Base-by-base conservation (phyloP, 2,329 filamentous ascomycete species). In the Mycosphaerella arachidis region DNA sequence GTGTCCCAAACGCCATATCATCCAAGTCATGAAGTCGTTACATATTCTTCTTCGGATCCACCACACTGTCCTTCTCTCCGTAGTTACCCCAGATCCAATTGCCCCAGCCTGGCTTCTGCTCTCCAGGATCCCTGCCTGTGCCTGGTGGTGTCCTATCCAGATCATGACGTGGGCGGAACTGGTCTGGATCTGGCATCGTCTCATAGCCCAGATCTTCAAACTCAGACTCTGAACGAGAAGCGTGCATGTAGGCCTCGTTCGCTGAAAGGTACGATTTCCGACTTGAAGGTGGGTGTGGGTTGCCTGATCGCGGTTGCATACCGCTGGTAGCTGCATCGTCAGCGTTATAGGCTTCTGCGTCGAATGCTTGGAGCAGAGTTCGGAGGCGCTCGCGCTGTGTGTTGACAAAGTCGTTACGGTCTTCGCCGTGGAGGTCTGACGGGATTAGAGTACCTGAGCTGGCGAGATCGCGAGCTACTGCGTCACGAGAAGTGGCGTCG, bases 141-240 rank as follows among this genome's bases (percentile, higher is more conserved):
- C 43, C 55, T 48, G 57, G 59, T 20, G 51, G 59, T 57, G 46
- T 53, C 35, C 58, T 58, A 43, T 61, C 54, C n/a, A 48, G 61
- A 4, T 66, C 61, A 12, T 56, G 60, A 40, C 61, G 63, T 6
- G 61, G 60, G 24, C 61, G 57, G 53, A 65, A 72, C 35, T 68
- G 65, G 54, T 71, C 69, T 24, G 68, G 72, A 56, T 74, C 71
- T n/a, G 72, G 71, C 67, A 75, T 72, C 13, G 71, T 60, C 61
- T 75, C 73, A 50, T 73, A 73, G 10, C 67, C 70, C 2, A 75
- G 65, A 56, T 75, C 72, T 60, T 96, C 92, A 71, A 97, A 97
- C 68, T 96, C 93, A 20, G 84, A 85, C 72, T 96, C 92, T 73
- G 90, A 95, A 64, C 86, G 86, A 71, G 90, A 93, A 77, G 93